Percentiles rank a stretch among this genome's conserved stretches.
These are phyloP conservation scores for Alternaria infectoria DNA, from an alignment of 2,329 filamentous ascomycete genomes.

Conservation along the genomic window DNA sequence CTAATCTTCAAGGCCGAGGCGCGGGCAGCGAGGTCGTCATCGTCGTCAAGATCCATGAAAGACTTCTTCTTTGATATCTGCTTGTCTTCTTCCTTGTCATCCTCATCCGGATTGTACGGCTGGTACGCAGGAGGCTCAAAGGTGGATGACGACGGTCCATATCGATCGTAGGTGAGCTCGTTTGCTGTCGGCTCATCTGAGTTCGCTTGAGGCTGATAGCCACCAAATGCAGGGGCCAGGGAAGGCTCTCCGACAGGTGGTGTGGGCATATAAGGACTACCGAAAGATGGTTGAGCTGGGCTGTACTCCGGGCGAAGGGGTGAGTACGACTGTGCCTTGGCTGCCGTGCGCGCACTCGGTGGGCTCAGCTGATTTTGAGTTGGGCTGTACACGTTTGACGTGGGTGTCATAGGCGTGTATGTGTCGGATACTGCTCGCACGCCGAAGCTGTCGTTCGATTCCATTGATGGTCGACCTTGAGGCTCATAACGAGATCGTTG, in stretches of 20 bases:
- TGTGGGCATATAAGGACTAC: constrained; percentile 39
- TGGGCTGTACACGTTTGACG: constrained; percentile 38
- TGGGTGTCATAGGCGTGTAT: constrained; percentile 36
- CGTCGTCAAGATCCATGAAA: constrained; percentile 83
- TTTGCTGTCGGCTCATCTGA: constrained; percentile 27
- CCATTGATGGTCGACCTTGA: constrained; percentile 46
- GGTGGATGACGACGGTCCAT: constrained; percentile 34
- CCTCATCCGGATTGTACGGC: constrained; percentile 58
- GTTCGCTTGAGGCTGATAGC: constrained; percentile 34
- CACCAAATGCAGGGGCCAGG: constrained; percentile 32
- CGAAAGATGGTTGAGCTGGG: constrained; percentile 31
- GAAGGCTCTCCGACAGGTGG: constrained; percentile 28
- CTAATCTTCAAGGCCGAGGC: constrained; percentile 57
- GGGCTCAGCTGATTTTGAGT: constrained; percentile 41
- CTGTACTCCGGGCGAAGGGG: constrained; percentile 38
- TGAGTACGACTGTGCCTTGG: constrained; percentile 41
- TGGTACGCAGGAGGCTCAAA: constrained; percentile 50
- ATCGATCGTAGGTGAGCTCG: constrained; percentile 36
- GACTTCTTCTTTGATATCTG: constrained; percentile 67
- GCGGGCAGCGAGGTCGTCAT: constrained; percentile 65
- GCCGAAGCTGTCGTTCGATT: constrained; percentile 40
- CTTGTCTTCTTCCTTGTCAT: constrained; percentile 55
- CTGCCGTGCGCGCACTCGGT: constrained; percentile 25
- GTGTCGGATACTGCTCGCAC: constrained; percentile 38
- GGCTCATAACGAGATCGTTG: constrained; percentile 57